Evolutionary conservation across 2,329 filamentous ascomycete species (phyloP), one percentile per base, ranked within the genome.

Genomic region (Cordyceps fumosorosea): DNA sequence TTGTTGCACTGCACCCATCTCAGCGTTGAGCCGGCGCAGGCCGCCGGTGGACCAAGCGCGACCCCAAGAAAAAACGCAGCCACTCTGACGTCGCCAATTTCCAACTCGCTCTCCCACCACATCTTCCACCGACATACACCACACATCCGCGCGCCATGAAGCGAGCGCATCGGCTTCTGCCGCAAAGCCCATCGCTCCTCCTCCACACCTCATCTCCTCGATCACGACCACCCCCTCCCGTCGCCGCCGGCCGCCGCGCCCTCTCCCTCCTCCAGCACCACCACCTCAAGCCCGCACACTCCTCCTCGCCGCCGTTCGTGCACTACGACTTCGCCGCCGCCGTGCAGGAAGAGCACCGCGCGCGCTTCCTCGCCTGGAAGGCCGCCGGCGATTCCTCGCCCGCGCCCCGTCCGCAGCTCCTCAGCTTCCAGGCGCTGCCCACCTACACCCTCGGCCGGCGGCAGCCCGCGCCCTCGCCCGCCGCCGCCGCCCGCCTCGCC

Each of bases 361-460:
- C 69, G 18, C 56, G 37, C 1, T 70, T 76, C 44, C 69, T 78
- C 29, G 64, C 66, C n/a, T 76, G 73, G 71, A 77, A 76, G 55
- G 67, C 65, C 44, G 22, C 44, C 8, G 1, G 2, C n/a, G n/a
- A 5, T 18, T 4, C 56, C 14, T 81, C 10, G 48, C 48, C 47
- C 4, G 34, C 56, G n/a, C 89, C 47, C 4, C 47, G 34, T 14
- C 89, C 91, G 29, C 86, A 84, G 37, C 80, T 98, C 66, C 80
- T 98, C 65, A 92, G 91, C 66, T 95, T 96, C 75, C 87, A 90
- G 60, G 89, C 92, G 54, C 77, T 82, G 40, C 91, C 93, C 1
- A 91, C 92, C 53, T 97, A 95, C 76, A 97, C 93, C 16, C 89
- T 93, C 66, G 95, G 95, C 60, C 89, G 93, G 6, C 89, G 95